Base-by-base conservation (phyloP, 441 rosid genomes). In the Populus trichocarpa region DNA sequence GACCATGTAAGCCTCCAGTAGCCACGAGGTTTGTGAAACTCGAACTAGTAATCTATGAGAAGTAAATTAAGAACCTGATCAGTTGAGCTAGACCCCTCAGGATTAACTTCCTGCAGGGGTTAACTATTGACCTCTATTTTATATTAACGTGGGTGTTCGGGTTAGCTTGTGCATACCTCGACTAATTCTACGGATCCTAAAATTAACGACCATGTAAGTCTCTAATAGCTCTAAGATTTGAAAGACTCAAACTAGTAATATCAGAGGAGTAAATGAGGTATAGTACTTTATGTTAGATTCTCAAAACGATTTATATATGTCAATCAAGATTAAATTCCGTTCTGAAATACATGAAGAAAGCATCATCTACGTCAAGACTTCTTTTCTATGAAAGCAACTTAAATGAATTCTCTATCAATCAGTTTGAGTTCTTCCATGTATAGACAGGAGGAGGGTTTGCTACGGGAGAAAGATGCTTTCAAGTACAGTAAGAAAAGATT, bases 121-220 rank as follows among this genome's bases (percentile, higher is more conserved):
- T 38, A 38, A 38, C 0, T 9, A 0, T 3, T 38, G 3, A 38
- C 0, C 13, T 38, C 12, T 38, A 10, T 38, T 38, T 38, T 9
- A 38, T 38, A 38, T 38, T 38, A 38, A 38, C 3, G 0, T 38
- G 42, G 0, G 0, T 38, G 0, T 9, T 0, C 0, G 1, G 3
- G 2, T 0, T 0, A 10, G 0, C 0, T 38, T 9, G 0, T 0
- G 0, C 0, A 0, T 0, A 38, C 0, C 3, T 10, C 0, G 0
- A 38, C 0, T 38, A 38, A 38, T 38, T 0, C 2, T 0, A 38
- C 0, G 3, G 0, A 0, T 0, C 12, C 0, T 38, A 0, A 38
- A 38, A 0, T 38, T 10, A 38, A 38, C 0, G 0, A 38, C 0
- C 0, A 38, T 38, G 0, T 9, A 38, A 38, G 0, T 0, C 0